These are phyloP conservation scores for Taphrina populina DNA, from an alignment of 1,139 yeast genomes.

Conservation along the genomic window DNA sequence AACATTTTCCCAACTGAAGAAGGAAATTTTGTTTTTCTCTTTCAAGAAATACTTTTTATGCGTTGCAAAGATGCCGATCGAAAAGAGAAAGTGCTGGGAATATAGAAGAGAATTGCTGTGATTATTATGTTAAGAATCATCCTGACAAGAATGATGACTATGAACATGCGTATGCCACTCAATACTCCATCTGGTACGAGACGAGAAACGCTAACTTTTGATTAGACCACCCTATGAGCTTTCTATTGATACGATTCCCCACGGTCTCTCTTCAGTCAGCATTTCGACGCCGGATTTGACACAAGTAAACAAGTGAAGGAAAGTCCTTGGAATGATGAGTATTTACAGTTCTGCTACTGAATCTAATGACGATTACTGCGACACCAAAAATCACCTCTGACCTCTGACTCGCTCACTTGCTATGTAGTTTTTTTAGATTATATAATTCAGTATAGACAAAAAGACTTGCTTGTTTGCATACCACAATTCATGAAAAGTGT, in stretches of 20 bases:
- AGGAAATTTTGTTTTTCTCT: too few relatives aligned
- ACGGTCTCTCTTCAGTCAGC: slow-evolving; percentile 7
- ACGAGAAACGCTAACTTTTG: background rate
- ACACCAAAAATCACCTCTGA: slow-evolving; percentile 31
- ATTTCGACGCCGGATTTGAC: background rate
- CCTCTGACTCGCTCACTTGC: background rate
- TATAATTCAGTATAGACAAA: too few relatives aligned
- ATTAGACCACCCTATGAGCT: slow-evolving; percentile 27
- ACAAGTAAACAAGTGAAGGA: background rate
- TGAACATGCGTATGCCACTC: slow-evolving; percentile 22
- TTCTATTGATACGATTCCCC: background rate
- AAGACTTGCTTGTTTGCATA: too few relatives aligned
- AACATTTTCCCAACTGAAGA: too few relatives aligned
- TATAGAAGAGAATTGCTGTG: slow-evolving; percentile 3
- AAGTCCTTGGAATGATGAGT: slow-evolving; percentile 19
- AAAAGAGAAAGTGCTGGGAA: slow-evolving; percentile 14
- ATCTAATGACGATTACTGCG: slow-evolving; percentile 31
- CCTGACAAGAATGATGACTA: slow-evolving; percentile 30
- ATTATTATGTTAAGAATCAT: slow-evolving; percentile 29
- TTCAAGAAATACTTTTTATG: too few relatives aligned
- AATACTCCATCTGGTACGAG: background rate
- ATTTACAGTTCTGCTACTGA: slow-evolving; percentile 30
- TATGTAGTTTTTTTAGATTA: too few relatives aligned
- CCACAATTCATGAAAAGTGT: too few relatives aligned
- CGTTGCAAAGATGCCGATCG: too few relatives aligned